These are phyloP conservation scores for Chrysosphaeria jannelii DNA, from an alignment of 2,329 filamentous ascomycete genomes.

Conservation along the genomic window DNA sequence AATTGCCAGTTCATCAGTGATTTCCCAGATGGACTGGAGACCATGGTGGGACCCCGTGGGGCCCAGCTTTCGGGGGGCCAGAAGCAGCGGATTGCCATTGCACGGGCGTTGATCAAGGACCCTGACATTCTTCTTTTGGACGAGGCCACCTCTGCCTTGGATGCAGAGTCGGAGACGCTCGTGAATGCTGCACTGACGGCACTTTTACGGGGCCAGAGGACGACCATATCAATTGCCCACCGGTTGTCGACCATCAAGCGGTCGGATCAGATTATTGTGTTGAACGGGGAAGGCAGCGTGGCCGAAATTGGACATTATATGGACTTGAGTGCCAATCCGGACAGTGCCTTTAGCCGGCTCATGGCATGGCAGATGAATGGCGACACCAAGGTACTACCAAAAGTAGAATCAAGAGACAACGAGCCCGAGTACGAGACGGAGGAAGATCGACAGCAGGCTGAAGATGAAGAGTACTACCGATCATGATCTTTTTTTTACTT, in stretches of 20 bases:
- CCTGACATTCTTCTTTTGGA: constrained; percentile 93
- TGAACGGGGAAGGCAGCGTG: constrained; percentile 60
- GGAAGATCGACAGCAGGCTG: too few species aligned
- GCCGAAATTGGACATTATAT: constrained; percentile 71
- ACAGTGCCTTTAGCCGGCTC: constrained; percentile 71
- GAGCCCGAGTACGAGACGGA: too few species aligned
- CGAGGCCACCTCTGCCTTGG: constrained; percentile 81
- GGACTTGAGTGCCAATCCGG: constrained; percentile 37
- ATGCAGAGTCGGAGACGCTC: constrained; percentile 87
- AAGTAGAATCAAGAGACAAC: too few species aligned
- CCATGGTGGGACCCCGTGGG: constrained; percentile 69
- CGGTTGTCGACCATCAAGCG: constrained; percentile 88
- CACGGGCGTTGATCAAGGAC: constrained; percentile 74
- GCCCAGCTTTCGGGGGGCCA: constrained; percentile 88
- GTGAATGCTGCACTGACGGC: constrained; percentile 71
- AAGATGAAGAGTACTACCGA: too few species aligned
- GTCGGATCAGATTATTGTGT: constrained; percentile 78
- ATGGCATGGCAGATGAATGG: constrained; percentile 99
- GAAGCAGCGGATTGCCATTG: constrained; percentile 94
- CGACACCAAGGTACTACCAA: too few species aligned
- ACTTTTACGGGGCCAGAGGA: constrained; percentile 64
- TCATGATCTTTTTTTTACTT: too few species aligned
- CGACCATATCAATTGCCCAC: constrained; percentile 93
- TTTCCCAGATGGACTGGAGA: constrained; percentile 86
- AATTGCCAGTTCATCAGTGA: constrained; percentile 95